Base-by-base conservation (phyloP, 768 basidiomycete genomes). In the Flagelloscypha sp. region DNA sequence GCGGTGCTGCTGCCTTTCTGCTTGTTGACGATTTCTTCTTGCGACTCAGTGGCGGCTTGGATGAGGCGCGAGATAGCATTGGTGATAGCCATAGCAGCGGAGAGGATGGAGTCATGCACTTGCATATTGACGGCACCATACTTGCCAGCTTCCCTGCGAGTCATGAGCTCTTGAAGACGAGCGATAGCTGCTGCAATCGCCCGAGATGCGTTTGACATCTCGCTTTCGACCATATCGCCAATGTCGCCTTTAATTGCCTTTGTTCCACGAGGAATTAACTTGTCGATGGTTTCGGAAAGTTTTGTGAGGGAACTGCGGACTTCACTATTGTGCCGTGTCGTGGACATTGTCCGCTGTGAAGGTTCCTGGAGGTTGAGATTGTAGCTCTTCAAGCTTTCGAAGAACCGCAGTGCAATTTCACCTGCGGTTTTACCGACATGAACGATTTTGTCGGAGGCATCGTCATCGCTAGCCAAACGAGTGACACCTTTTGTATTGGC, bases 91-190 rank as follows among this genome's bases (percentile, higher is more conserved):
- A 98, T 73, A 4, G 95, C 88, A 6, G 94, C 82, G 10, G 83
- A 68, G 27, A 99, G 76, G 53, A 99, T 99, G 9, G 95, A 87
- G 56, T 99, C 95, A 65, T 99, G 95, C 29, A 99, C 94, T 58
- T 97, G 87, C 4, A 98, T 57, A 54, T 99, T 94, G 37, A 97
- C 72, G 6, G 89, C 85, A 42, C 77, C 89, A 70, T 82, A 89
- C 35, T 87, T 78, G n/a, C 70, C 69, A 1, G 83, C 75, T 57
- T 95, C 90, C 41, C 81, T 82, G 19, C 92, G 83, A 17, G 81
- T 66, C 74, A 97, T 95, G 54, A 99, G 81, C 45, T 82, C 74
- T 56, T 94, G 87, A 18, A 99, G 60, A 27, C 90, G 84, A 53
- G 78, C 73, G 1, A 93, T 98, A 7, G 95, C 95, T 18, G 72